Evolutionary conservation across 2,329 filamentous ascomycete genomes (phyloP), one percentile per base, ranked within the genome.

Genomic region (Curvularia spicifera): DNA sequence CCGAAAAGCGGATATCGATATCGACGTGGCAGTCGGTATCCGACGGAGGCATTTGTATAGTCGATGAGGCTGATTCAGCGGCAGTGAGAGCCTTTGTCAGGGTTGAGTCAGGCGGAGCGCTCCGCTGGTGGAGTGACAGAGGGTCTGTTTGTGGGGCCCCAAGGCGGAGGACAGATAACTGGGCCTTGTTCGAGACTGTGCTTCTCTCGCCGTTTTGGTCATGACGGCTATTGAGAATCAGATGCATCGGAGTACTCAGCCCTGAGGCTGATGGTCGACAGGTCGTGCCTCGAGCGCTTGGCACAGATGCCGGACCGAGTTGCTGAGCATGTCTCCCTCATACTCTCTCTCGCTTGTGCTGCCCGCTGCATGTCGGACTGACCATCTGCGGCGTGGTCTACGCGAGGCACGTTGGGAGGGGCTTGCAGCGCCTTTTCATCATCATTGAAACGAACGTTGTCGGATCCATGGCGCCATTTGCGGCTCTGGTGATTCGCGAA

Each of bases 181-280:
- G 46, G 39, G 26, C 51, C 51, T 46, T 29, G 56, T 54, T 58
- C 51, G 51, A 54, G 56, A 46, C 51, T 53, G 33, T 42, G 33
- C 18, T 47, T 8, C 26, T 28, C 26, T 28, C 6, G 26, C 51
- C 43, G 43, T 51, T 13, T 39, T 46, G 51, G 48, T 39, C 45
- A 29, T 20, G 26, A 7, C 33, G 26, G 28, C 15, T 53, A 40
- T 47, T 55, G 44, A 45, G 24, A 28, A 28, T 28, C 24, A 44
- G 44, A 52, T 52, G 49, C 57, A 44, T 47, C 26, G 13, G 20
- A 22, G n/a, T 10, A 6, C 31, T 24, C 20, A 45, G 39, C 8
- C 12, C 33, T 37, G 33, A 57, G 39, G 26, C 51, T 35, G 45
- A 53, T 51, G 37, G 15, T 2, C 20, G 20, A 56, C 15, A 28